Conservation (phyloP, 805 yeast genomes). For the Ogataea corticis region DNA sequence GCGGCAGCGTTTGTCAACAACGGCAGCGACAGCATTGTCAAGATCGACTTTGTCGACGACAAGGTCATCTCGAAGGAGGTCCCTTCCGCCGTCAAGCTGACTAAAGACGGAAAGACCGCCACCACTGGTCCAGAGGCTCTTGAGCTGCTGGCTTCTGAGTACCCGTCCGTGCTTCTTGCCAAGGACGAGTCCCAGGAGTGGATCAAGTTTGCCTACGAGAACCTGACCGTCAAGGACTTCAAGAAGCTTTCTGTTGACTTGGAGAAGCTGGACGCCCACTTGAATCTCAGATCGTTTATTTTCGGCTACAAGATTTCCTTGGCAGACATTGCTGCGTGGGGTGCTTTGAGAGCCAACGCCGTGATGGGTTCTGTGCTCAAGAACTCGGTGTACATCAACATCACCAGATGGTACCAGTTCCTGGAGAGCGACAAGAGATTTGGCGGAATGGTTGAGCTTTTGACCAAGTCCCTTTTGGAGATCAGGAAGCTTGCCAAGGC, state of each 20-base stretch:
- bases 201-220: slow-evolving; percentile 65
- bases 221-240: slow-evolving; percentile 81
- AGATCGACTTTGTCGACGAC: slow-evolving; percentile 70
- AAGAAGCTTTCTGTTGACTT: slow-evolving; percentile 76
- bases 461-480: slow-evolving; percentile 71
- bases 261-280: slow-evolving; percentile 77
- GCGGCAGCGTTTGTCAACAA: slow-evolving; percentile 76
- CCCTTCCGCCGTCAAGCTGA: slow-evolving; percentile 43
- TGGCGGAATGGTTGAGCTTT: slow-evolving; percentile 65
- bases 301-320: slow-evolving; percentile 65
- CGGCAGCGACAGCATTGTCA: slow-evolving; percentile 49
- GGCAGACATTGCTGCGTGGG: slow-evolving; percentile 92
- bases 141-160: slow-evolving; percentile 48
- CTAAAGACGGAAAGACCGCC: slow-evolving; percentile 44
- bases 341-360: slow-evolving; percentile 88
- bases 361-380: slow-evolving; percentile 89
- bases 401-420: slow-evolving; percentile 90
- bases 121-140: slow-evolving; percentile 48
- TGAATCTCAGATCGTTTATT: slow-evolving; percentile 81
- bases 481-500: slow-evolving; percentile 63
- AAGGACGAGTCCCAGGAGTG: slow-evolving; percentile 53
- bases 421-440: slow-evolving; percentile 67
- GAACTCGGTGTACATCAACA: slow-evolving; percentile 78
- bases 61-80: slow-evolving; percentile 52
- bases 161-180: slow-evolving; percentile 46